Evolutionary conservation across 176 grass and related monocot species (phyloP).

Genomic region (bread wheat (Triticum aestivum)): DNA sequence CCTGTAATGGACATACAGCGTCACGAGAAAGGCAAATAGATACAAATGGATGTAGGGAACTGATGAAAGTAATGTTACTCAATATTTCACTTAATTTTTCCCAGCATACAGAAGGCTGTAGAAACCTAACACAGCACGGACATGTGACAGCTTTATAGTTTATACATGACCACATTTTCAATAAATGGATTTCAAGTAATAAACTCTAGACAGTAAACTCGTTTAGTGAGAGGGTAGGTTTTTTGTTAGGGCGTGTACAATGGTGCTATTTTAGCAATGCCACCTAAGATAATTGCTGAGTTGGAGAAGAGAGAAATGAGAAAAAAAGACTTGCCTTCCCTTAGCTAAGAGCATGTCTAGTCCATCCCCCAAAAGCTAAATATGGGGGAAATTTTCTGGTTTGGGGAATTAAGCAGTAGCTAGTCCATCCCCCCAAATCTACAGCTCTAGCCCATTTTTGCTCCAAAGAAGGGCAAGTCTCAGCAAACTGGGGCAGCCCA

Average conservation of each 20-base stretch:
- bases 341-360: too few species aligned
- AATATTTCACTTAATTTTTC: not conserved
- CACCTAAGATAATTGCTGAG: not conserved
- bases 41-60: not conserved
- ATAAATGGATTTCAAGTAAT: conserved; percentile 8
- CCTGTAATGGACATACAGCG: conserved; percentile 50
- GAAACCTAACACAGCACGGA: not conserved
- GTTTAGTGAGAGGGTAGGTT: not conserved
- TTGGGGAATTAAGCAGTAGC: too few species aligned
- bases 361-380: too few species aligned
- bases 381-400: too few species aligned
- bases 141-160: not conserved
- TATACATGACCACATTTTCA: not conserved
- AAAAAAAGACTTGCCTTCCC: too few species aligned
- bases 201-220: not conserved
- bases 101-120: not conserved
- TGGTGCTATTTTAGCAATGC: not conserved
- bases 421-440: too few species aligned
- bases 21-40: not conserved
- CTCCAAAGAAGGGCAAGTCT: too few species aligned
- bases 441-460: too few species aligned
- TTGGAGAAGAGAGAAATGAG: not conserved
- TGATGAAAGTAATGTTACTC: conserved; percentile 16
- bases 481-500: too few species aligned
- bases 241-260: not conserved